Evolutionary conservation across 2,329 filamentous ascomycete species (phyloP).

Genomic region (Pseudonectria foliicola): DNA sequence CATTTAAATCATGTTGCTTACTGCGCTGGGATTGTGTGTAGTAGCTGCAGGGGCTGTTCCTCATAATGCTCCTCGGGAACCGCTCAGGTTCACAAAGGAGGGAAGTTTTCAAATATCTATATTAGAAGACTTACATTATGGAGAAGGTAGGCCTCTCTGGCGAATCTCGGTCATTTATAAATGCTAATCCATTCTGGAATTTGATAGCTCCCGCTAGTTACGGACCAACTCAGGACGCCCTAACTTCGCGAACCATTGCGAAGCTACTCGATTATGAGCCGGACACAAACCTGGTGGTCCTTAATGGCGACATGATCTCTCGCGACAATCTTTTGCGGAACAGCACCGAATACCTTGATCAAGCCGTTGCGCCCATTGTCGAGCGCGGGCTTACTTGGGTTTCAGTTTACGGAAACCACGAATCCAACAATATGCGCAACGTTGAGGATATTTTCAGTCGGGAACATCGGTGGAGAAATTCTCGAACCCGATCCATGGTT

Average conservation of each 20-base stretch:
- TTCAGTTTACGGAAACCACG: constrained; percentile 66
- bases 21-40: too few relatives aligned
- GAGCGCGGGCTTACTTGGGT: constrained; percentile 52
- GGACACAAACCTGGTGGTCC: constrained; percentile 46
- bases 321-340: constrained; percentile 57
- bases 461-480: constrained; percentile 32
- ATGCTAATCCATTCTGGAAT: too few relatives aligned
- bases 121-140: constrained; percentile 66
- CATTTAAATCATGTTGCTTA: too few relatives aligned
- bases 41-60: too few relatives aligned
- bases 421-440: constrained; percentile 52
- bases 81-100: constrained; percentile 30
- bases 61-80: background rate
- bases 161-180: too few relatives aligned
- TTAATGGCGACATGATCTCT: constrained; percentile 67
- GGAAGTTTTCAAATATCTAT: constrained; percentile 49
- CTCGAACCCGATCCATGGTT: constrained; percentile 36
- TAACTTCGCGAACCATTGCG: constrained; percentile 3
- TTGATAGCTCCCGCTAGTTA: constrained; percentile 6
- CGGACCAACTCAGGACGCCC: constrained; percentile 8
- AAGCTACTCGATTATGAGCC: constrained; percentile 5
- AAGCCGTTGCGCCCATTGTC: constrained; percentile 52
- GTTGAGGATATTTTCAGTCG: constrained; percentile 35
- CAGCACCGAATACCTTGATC: constrained; percentile 48
- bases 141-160: constrained; percentile 47